These are phyloP conservation scores for Paecilomyces sp. DNA, from an alignment of 2,329 filamentous ascomycete genomes.

Conservation along the genomic window DNA sequence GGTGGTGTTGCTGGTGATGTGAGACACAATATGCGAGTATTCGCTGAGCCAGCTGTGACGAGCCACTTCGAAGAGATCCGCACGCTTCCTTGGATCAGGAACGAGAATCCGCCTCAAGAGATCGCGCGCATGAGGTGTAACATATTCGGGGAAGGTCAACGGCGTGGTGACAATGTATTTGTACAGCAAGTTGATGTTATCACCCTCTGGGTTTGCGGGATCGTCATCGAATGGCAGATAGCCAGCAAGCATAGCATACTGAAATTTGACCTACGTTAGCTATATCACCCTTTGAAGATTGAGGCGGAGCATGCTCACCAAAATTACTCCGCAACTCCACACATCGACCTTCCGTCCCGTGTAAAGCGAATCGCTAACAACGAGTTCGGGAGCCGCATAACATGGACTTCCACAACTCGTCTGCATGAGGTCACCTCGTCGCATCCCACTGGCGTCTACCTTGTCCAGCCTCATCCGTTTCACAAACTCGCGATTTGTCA, in stretches of 20 bases:
- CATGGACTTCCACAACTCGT: constrained; percentile 98
- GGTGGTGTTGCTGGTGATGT: constrained; percentile 93
- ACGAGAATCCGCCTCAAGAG: constrained; percentile 88
- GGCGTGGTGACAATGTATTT: constrained; percentile 98
- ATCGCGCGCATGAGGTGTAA: constrained; percentile 92
- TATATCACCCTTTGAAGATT: not conserved
- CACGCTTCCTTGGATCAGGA: constrained; percentile 87
- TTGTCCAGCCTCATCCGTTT: constrained; percentile 81
- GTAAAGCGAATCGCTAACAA: constrained; percentile 95
- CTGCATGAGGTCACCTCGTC: constrained; percentile 94
- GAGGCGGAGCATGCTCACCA: constrained; percentile 54
- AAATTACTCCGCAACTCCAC: constrained; percentile 97
- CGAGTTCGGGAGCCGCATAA: constrained; percentile 92
- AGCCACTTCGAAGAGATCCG: constrained; percentile 94
- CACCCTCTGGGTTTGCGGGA: constrained; percentile 93
- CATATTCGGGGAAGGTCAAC: constrained; percentile 96
- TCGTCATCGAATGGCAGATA: constrained; percentile 98
- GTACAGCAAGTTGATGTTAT: constrained; percentile 98
- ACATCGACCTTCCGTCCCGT: constrained; percentile 97
- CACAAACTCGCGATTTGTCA: constrained; percentile 81
- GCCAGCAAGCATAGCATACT: constrained; percentile 98
- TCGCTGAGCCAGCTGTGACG: constrained; percentile 97
- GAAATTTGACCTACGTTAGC: constrained; percentile 3
- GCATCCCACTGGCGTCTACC: constrained; percentile 63
- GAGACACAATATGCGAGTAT: constrained; percentile 91